Evolutionary conservation across 2,329 filamentous ascomycete genomes (phyloP), one percentile per base, ranked within the genome.

Genomic region (Talaromyces sp.): DNA sequence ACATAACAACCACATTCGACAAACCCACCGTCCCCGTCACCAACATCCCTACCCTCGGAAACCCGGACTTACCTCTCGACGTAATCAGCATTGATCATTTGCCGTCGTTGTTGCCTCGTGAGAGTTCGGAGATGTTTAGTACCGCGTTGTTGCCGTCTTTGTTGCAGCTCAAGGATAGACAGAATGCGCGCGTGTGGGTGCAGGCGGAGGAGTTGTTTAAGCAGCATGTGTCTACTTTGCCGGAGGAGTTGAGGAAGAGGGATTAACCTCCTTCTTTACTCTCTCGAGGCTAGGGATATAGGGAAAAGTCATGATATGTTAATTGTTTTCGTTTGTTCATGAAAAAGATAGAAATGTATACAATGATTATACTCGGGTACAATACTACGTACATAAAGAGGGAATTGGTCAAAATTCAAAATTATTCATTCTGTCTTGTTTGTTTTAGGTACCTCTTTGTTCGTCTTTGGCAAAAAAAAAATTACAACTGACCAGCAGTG

Each of bases 41-140:
- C 25, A 81, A 87, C 38, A 63, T 77, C 64, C 65, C 74, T 31
- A 65, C 73, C 43, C 64, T 70, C 25, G 87, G 84, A 69, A 86
- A 81, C 73, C 83, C 78, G 56, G 80, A 83, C 62, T 85, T 87
- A 0, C 84, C 86, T 7, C 80, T 97, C 65, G 89, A 86, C 58
- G 91, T 97, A 71, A 96, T 97, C 78, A 90, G 88, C 76, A 95
- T 96, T 73, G 91, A 96, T 78, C 92, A 96, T 75, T 84, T 96
- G 61, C 92, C 92, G 3, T 90, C 88, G 62, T 85, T 97, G 70
- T 83, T 98, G 43, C 91, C 94, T 1, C 85, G 94, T 62, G 94
- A 97, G 81, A 89, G 92, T 29, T 92, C 88, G 51, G 93, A 97
- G 80, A 89, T 89, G 22, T 97, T 96, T 81, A 92, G 89, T 76